Percentiles rank a stretch among this genome's conserved stretches.
Evolutionary conservation across 129 eudicot species (phyloP).

Genomic region (Pittosporum tobira): DNA sequence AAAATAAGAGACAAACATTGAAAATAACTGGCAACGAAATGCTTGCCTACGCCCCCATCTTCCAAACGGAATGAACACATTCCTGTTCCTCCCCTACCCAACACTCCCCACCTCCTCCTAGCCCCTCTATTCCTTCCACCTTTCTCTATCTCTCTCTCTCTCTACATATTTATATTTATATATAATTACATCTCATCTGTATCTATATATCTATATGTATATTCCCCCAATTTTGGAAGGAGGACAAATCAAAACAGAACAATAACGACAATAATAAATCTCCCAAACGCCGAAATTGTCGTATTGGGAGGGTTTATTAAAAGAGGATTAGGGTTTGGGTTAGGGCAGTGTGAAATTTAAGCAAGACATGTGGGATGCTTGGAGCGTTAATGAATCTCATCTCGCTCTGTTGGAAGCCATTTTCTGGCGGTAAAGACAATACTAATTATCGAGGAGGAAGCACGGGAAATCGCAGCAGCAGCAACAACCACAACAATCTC

Average conservation of each 20-base stretch:
- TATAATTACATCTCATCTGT: too few species aligned
- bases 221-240: slow-evolving; percentile 11
- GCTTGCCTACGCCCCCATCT: slow-evolving; percentile 36
- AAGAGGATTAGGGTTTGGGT: slow-evolving; percentile 14
- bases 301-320: not conserved
- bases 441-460: slow-evolving; percentile 13
- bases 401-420: slow-evolving; percentile 65
- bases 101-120: slow-evolving; percentile 33
- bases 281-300: not conserved
- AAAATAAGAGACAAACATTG: slow-evolving; percentile 28
- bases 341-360: slow-evolving; percentile 24
- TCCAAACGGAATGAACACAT: slow-evolving; percentile 28
- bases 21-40: slow-evolving; percentile 32
- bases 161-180: slow-evolving; percentile 6
- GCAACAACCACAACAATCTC: slow-evolving; percentile 16
- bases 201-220: slow-evolving; percentile 1
- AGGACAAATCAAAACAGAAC: not conserved
- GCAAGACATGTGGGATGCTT: slow-evolving; percentile 66
- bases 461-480: too few species aligned
- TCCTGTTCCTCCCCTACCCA: slow-evolving; percentile 47
- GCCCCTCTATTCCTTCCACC: too few species aligned
- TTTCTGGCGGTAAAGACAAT: slow-evolving; percentile 27
- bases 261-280: not conserved
- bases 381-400: slow-evolving; percentile 58
- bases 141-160: slow-evolving; percentile 14